Evolutionary conservation across 2,329 filamentous ascomycete genomes (phyloP), one percentile per base, ranked within the genome.

Genomic region (Claviceps monticola): DNA sequence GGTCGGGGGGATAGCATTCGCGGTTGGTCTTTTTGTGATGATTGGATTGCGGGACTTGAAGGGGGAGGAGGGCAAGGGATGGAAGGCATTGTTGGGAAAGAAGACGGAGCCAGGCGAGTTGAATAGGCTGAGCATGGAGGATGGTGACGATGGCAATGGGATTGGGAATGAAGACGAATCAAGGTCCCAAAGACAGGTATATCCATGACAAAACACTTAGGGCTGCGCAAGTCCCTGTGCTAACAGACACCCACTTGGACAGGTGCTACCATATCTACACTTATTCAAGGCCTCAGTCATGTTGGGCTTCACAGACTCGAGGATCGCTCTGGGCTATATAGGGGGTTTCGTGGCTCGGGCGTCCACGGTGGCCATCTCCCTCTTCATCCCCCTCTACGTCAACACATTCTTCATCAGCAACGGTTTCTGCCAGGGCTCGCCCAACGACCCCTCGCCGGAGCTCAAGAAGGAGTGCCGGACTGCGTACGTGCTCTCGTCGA

Each of bases 311-410:
- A 80, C 73, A 8, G 86, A 94, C 62, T 75, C 81, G 9, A 79
- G 85, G 58, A 95, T 98, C 55, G 83, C 82, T 17, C 75, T 97
- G 0, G 91, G 86, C 29, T 98, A 97, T 62, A 71, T 97, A 0
- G 93, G 91, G 56, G 93, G 93, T 1, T 96, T 97, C 61, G 91
- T 98, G 2, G 91, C 90, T 9, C 82, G 93, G 52, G 90, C 93
- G 7, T 96, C 90, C 0, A 95, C 89, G 0, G 93, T 98, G 5
- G 91, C 87, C 50, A 95, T 98, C 57, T 94, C 88, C 0, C 78
- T 97, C 5, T 98, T 97, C 69, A 86, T 98, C 51, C 93, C 93
- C 0, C 77, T 98, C 2, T 94, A 86, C 63, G 82, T 96, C 60
- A 97, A 97, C 64, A 83, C 88, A 23, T 95, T 88, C 66, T 97